These are phyloP conservation scores for Alternaria arborescens DNA, from an alignment of 2,329 filamentous ascomycete species.

Conservation along the genomic window DNA sequence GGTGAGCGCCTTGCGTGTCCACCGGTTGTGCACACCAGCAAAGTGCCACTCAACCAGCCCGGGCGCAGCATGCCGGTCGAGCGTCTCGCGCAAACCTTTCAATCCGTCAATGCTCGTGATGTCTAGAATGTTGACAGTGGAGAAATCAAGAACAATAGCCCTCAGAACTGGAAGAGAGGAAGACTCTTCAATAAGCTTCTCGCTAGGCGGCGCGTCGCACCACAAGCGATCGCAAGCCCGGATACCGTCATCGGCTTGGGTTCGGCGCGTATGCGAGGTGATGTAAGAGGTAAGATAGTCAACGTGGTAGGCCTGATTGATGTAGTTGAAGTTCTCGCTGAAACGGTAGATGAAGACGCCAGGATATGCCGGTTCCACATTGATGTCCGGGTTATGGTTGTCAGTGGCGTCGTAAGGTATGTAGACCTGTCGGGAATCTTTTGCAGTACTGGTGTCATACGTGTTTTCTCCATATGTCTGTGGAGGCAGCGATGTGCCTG, in stretches of 20 bases:
- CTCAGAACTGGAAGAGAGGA: slow-evolving; percentile 57
- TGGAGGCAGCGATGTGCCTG: slow-evolving; percentile 50
- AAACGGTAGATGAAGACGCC: slow-evolving; percentile 96
- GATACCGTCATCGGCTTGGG: slow-evolving; percentile 28
- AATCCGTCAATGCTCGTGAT: slow-evolving; percentile 64
- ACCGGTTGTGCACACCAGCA: slow-evolving; percentile 63
- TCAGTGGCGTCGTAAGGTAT: slow-evolving; percentile 60
- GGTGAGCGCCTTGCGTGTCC: slow-evolving; percentile 65
- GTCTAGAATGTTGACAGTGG: slow-evolving; percentile 64
- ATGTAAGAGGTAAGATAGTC: slow-evolving; percentile 77
- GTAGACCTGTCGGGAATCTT: slow-evolving; percentile 26
- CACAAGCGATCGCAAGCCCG: slow-evolving; percentile 59
- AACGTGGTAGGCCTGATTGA: slow-evolving; percentile 85
- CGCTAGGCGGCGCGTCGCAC: slow-evolving; percentile 60
- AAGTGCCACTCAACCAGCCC: slow-evolving; percentile 55
- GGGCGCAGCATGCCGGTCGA: slow-evolving; percentile 60
- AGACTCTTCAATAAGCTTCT: slow-evolving; percentile 17
- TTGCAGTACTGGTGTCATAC: not conserved
- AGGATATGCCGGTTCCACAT: slow-evolving; percentile 72
- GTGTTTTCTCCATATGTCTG: slow-evolving; percentile 46
- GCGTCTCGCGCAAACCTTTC: slow-evolving; percentile 63
- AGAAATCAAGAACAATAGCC: slow-evolving; percentile 66
- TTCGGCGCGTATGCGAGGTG: slow-evolving; percentile 56
- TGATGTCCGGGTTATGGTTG: slow-evolving; percentile 61
- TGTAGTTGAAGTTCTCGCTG: slow-evolving; percentile 91